Base-by-base conservation (phyloP, 768 basidiomycete species). In the Suillus cothurnatus region DNA sequence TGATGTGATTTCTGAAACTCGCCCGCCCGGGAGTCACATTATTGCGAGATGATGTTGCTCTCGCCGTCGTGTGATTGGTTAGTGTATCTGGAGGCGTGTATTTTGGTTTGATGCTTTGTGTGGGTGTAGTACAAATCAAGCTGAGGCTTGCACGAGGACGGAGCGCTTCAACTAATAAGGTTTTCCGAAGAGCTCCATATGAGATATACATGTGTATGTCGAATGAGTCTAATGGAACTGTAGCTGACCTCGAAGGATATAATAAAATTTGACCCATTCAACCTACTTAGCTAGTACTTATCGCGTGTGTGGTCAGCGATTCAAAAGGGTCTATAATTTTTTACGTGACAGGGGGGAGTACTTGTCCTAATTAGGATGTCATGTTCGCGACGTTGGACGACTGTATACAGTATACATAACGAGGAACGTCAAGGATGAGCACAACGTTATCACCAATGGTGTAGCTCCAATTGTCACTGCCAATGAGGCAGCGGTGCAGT, bases 381-480 rank as follows among this genome's bases (percentile, higher is more conserved):
- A 45, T 21, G 43, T 45, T 45, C 7, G 41, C 41, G 41, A 41
- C 41, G 43, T n/a, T 4, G 21, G 4, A 47, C n/a, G n/a, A n/a
- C n/a, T n/a, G n/a, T n/a, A n/a, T n/a, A n/a, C n/a, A n/a, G n/a
- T n/a, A n/a, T n/a, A 73, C 72, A 94, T 81, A 91, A 91, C 77
- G 93, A 95, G 75, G 93, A 95, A 73, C 88, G 94, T 83, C 94
- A 95, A 95, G 79, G 94, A 95, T 71, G 93, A 94, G 75, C 86
- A 93, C 71, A 91, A 94, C 72, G 83, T 90, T 66, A 82, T 88
- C 64, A 83, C 90, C 61, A 89, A 84, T 66, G 86, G 86, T 64
- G 79, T 80, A 49, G 76, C 82, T 34, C 81, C 79, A 32, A 70
- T 79, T 43, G 73, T 85, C 34, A 79, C 81, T 34, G 76, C 83